These are phyloP conservation scores for Bocquillonia castaneifolia DNA, from an alignment of 441 rosid species.

Conservation along the genomic window DNA sequence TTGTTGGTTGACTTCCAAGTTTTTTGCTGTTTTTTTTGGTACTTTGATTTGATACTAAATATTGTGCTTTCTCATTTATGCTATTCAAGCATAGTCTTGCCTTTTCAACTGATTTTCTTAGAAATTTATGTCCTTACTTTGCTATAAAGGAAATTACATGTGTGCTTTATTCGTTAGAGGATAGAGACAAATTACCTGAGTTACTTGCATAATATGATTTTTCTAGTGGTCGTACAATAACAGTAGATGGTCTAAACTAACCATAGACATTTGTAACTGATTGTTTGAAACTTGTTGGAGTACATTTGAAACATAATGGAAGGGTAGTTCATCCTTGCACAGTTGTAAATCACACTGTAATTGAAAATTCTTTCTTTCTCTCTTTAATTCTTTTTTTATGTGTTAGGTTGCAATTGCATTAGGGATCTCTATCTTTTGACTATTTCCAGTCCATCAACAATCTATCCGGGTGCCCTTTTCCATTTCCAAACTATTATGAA, in stretches of 20 bases:
- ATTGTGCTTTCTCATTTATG: background rate
- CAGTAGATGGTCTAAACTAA: conserved; percentile 35
- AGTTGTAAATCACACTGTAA: conserved; percentile 57
- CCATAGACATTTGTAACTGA: background rate
- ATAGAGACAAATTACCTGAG: conserved; percentile 60
- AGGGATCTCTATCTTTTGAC: conserved; percentile 43
- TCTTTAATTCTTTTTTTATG: background rate
- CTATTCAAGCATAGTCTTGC: background rate
- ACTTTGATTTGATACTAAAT: background rate
- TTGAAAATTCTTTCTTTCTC: conserved; percentile 32
- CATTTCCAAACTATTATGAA: conserved; percentile 53
- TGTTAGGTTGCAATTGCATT: no score
- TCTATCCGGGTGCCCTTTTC: conserved; percentile 65
- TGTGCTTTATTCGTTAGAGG: conserved; percentile 83
- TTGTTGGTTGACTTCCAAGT: no score
- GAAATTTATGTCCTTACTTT: background rate
- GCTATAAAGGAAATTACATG: conserved; percentile 62
- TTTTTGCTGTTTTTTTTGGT: no score
- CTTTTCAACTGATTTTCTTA: background rate
- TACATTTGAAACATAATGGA: conserved; percentile 7
- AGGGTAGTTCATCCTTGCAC: conserved; percentile 53
- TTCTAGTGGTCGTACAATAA: conserved; percentile 54
- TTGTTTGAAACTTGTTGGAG: conserved; percentile 10
- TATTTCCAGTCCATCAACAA: conserved; percentile 69
- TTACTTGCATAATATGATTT: conserved; percentile 54